A percentile compares a stretch with the other conserved stretches of the same genome.
Conservation (phyloP, 2,329 filamentous ascomycete genomes). For the Colletotrichum brevisporum region DNA sequence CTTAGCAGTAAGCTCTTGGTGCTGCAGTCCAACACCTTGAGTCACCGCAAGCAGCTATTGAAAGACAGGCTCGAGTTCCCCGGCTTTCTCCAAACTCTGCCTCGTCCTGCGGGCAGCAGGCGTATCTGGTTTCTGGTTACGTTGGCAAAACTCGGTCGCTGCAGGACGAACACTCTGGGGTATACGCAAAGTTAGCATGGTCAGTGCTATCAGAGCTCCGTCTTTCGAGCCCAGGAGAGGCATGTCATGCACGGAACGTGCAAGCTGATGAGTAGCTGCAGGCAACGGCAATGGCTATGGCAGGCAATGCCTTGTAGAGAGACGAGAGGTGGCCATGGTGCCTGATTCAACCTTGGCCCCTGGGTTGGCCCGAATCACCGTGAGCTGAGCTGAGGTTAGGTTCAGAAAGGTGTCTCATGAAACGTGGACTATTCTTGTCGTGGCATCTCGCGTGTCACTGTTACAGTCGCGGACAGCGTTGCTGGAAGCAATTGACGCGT, state of each 20-base stretch:
- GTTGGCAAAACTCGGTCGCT: conserved; percentile 9
- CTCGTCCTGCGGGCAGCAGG: conserved; percentile 17
- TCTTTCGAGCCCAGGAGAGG: conserved; percentile 16
- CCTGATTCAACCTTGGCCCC: conserved; percentile 5
- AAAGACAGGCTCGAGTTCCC: conserved; percentile 23
- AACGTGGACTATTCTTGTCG: conserved; percentile 35
- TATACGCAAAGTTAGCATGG: conserved; percentile 33
- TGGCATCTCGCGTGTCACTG: conserved; percentile 37
- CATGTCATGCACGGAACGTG: conserved; percentile 32
- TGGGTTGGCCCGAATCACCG: conserved; percentile 5
- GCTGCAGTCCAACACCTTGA: background rate
- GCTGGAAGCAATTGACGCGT: conserved; percentile 31
- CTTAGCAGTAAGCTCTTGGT: conserved; percentile 6
- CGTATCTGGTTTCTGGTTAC: conserved; percentile 25
- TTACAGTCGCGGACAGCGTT: conserved; percentile 20
- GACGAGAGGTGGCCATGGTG: background rate
- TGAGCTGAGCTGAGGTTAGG: conserved; percentile 26
- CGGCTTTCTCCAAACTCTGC: conserved; percentile 26
- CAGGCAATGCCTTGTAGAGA: conserved; percentile 18
- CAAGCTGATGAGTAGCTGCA: conserved; percentile 4
- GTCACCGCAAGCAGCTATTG: conserved; percentile 21
- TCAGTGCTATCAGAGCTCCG: conserved; percentile 16
- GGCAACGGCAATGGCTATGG: conserved; percentile 10
- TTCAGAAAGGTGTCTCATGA: conserved; percentile 35
- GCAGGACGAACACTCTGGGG: conserved; percentile 37